Evolutionary conservation across 345 rosid species (phyloP).

Genomic region (Tarenaya hassleriana): DNA sequence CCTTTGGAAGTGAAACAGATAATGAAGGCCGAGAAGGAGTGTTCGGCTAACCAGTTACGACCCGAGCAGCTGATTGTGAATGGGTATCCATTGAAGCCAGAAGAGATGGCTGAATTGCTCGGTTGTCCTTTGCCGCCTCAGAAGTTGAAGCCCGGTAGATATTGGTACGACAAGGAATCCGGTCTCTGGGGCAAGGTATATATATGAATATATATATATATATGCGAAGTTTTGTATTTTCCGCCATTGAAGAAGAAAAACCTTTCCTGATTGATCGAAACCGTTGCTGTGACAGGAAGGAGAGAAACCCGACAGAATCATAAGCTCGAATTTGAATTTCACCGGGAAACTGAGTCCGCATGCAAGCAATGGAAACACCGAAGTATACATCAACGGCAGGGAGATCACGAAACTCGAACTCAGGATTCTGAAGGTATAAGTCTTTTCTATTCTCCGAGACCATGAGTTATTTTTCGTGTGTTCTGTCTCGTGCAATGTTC

Average conservation of each 20-base stretch:
- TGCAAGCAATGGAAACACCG: conserved; percentile 84
- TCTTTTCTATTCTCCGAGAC: conserved; percentile 1
- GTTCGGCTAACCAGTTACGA: conserved; percentile 87
- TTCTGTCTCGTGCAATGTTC: no score
- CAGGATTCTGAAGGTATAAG: conserved; percentile 69
- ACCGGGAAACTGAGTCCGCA: conserved; percentile 62
- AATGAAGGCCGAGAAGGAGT: conserved; percentile 95
- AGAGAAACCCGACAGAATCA: conserved; percentile 75
- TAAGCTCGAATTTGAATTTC: conserved; percentile 87
- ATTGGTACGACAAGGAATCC: conserved; percentile 99
- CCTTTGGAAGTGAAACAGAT: conserved; percentile 95
- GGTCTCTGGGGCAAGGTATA: conserved; percentile 96
- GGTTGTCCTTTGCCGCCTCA: conserved; percentile 69
- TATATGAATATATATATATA: neutral
- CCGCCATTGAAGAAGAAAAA: neutral
- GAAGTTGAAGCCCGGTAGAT: conserved; percentile 88
- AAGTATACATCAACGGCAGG: conserved; percentile 88
- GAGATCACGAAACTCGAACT: conserved; percentile 85
- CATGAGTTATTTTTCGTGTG: no score
- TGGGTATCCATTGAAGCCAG: conserved; percentile 73
- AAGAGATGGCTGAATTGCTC: conserved; percentile 82
- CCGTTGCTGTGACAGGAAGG: conserved; percentile 57
- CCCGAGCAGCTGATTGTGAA: conserved; percentile 90
- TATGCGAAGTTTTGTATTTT: conserved; percentile 15
- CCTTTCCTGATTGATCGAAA: neutral